A percentile compares a stretch with the other conserved stretches of the same genome.
Evolutionary conservation across 2,329 filamentous ascomycete species (phyloP).

Genomic region (Pestalotiopsis fici): DNA sequence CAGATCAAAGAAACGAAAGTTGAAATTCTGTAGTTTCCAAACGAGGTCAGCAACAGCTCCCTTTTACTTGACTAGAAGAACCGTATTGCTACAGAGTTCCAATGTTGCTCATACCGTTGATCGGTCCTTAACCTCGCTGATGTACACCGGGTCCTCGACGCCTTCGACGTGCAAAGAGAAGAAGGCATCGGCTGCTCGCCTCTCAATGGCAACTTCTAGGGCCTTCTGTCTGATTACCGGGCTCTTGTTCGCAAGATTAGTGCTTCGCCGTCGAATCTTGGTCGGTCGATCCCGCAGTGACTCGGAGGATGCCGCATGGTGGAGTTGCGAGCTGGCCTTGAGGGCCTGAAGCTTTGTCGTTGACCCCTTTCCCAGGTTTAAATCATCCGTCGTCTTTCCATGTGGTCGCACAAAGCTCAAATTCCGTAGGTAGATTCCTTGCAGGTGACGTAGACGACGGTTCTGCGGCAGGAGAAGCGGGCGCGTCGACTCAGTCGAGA

Average conservation of each 20-base stretch:
- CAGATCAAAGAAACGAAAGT: slow-evolving; percentile 83
- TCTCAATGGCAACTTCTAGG: slow-evolving; percentile 71
- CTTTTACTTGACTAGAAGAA: neutral
- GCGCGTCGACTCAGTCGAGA: slow-evolving; percentile 12
- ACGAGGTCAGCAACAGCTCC: slow-evolving; percentile 14
- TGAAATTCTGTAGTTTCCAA: slow-evolving; percentile 66
- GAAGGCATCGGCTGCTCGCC: slow-evolving; percentile 81
- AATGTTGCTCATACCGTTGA: slow-evolving; percentile 56
- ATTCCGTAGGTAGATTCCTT: slow-evolving; percentile 85
- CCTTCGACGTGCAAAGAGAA: slow-evolving; percentile 77
- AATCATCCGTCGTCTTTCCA: slow-evolving; percentile 74
- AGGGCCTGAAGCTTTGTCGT: slow-evolving; percentile 64
- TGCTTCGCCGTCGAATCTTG: slow-evolving; percentile 47
- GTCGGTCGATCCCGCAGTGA: slow-evolving; percentile 40
- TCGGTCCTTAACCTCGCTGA: slow-evolving; percentile 78
- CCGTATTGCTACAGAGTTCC: neutral
- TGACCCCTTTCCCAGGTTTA: slow-evolving; percentile 70
- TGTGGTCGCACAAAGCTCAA: slow-evolving; percentile 65
- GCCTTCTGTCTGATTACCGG: slow-evolving; percentile 67
- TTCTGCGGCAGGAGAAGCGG: slow-evolving; percentile 65
- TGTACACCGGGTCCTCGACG: slow-evolving; percentile 75
- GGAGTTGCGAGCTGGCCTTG: slow-evolving; percentile 45
- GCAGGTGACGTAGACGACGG: slow-evolving; percentile 83
- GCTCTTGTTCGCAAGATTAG: slow-evolving; percentile 46
- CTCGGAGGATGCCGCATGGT: slow-evolving; percentile 58